A percentile compares a stretch with the other conserved stretches of the same genome.
phyloP scores from a whole-genome alignment of 2,329 filamentous ascomycete genomes.

The Hypoxylon sp. region DNA sequence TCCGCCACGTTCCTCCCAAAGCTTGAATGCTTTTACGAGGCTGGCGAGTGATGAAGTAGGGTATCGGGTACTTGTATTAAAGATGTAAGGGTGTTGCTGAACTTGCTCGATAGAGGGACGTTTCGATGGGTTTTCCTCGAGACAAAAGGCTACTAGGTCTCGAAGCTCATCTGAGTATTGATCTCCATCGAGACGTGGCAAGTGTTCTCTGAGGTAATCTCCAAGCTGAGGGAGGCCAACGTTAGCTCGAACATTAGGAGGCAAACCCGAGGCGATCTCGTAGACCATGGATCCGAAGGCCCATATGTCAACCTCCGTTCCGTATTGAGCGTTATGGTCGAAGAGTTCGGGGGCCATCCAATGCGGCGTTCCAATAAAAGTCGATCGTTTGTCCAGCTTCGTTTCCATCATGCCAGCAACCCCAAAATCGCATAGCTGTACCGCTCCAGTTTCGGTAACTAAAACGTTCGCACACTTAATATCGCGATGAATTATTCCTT shows the following conservation, averaged over 20 bases:
- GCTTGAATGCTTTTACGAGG: constrained; percentile 75
- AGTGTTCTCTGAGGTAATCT: constrained; percentile 65
- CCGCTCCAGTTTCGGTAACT: constrained; percentile 76
- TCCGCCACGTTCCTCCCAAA: constrained; percentile 80
- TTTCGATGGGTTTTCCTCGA: constrained; percentile 72
- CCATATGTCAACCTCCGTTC: constrained; percentile 83
- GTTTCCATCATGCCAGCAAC: constrained; percentile 81
- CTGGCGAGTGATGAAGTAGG: constrained; percentile 70
- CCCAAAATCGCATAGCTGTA: constrained; percentile 87
- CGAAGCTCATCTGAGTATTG: constrained; percentile 74
- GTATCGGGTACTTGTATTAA: constrained; percentile 67
- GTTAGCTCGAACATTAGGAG: constrained; percentile 71
- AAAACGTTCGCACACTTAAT: constrained; percentile 83
- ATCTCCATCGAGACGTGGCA: constrained; percentile 75
- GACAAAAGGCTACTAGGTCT: constrained; percentile 75
- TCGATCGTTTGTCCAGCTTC: constrained; percentile 78
- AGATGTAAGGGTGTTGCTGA: constrained; percentile 74
- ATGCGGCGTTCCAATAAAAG: constrained; percentile 82
- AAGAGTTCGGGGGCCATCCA: constrained; percentile 89
- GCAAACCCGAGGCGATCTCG: constrained; percentile 81
- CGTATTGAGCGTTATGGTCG: constrained; percentile 69
- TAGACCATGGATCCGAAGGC: constrained; percentile 83
- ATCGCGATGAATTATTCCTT: constrained; percentile 75
- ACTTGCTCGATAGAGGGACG: constrained; percentile 76
- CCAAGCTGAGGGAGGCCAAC: constrained; percentile 62